Conservation (phyloP, 495 filamentous ascomycete species). For the Penicillium coprophilum region DNA sequence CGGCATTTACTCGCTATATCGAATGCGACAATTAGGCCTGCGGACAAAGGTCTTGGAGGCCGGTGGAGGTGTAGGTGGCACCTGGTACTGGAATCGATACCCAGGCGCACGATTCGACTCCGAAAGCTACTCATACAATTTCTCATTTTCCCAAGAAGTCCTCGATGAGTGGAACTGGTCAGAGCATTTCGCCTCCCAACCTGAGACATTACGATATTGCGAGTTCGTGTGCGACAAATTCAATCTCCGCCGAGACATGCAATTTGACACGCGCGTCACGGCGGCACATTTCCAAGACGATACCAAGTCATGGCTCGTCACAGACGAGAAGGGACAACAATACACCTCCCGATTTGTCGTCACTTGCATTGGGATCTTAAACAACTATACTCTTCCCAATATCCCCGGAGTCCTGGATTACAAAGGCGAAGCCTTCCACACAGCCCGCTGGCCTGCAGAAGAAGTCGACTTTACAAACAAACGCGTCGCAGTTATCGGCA, state of each 20-base stretch:
- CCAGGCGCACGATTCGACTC: conserved; percentile 25
- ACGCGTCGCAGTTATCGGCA: conserved; percentile 49
- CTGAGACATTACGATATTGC: conserved; percentile 31
- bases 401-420: conserved; percentile 19
- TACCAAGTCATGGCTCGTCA: conserved; percentile 22
- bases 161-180: conserved; percentile 32
- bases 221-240: conserved; percentile 18
- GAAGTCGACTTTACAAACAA: conserved; percentile 37
- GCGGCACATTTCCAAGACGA: conserved; percentile 23
- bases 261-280: conserved; percentile 21
- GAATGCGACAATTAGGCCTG: conserved; percentile 42
- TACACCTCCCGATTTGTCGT: conserved; percentile 23
- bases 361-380: conserved; percentile 18
- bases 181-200: conserved; percentile 26
- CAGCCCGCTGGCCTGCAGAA: conserved; percentile 21
- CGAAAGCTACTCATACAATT: conserved; percentile 25
- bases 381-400: conserved; percentile 30
- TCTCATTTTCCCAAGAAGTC: conserved; percentile 23
- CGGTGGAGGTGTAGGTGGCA: conserved; percentile 45
- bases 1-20: conserved; percentile 44
- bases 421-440: conserved; percentile 27
- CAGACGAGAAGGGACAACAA: conserved; percentile 16
- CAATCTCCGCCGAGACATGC: conserved; percentile 26
- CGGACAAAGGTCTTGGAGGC: conserved; percentile 47
- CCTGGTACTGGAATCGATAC: conserved; percentile 43